Evolutionary conservation across 176 grass and related monocot genomes (phyloP).

Genomic region (Thinopyrum elongatum): DNA sequence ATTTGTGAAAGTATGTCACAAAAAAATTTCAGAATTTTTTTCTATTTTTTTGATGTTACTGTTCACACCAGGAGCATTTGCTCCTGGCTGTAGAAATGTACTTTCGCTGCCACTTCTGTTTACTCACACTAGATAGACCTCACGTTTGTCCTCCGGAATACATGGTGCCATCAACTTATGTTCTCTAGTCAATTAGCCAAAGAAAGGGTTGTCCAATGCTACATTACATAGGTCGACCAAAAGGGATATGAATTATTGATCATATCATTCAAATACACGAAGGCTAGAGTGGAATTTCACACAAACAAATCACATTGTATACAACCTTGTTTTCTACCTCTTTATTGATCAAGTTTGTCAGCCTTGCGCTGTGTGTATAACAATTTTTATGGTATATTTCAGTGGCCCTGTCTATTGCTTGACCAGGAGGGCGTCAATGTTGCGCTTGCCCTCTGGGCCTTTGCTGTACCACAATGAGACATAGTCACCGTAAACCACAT

Average conservation of each 20-base stretch:
- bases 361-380: neutral
- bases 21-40: no score
- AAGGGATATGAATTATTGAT: neutral
- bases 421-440: conserved; percentile 77
- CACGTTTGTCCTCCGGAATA: no score
- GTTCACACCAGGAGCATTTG: no score
- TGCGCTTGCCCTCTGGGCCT: conserved; percentile 90
- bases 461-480: conserved; percentile 91
- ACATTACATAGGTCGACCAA: neutral
- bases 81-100: no score
- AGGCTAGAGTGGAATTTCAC: neutral
- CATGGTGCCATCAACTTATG: no score
- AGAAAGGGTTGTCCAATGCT: neutral
- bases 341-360: conserved; percentile 14
- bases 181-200: neutral
- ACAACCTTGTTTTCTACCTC: neutral
- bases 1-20: no score
- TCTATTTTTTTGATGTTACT: no score
- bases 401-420: conserved; percentile 30
- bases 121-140: no score
- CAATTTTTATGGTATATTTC: neutral
- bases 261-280: neutral
- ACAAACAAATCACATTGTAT: neutral
- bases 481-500: conserved; percentile 89
- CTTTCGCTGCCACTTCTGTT: no score